Percentiles rank a stretch among this genome's conserved stretches.
phyloP scores from a whole-genome alignment of 192 early-diverging fungal species.

The Linnemannia exigua region DNA sequence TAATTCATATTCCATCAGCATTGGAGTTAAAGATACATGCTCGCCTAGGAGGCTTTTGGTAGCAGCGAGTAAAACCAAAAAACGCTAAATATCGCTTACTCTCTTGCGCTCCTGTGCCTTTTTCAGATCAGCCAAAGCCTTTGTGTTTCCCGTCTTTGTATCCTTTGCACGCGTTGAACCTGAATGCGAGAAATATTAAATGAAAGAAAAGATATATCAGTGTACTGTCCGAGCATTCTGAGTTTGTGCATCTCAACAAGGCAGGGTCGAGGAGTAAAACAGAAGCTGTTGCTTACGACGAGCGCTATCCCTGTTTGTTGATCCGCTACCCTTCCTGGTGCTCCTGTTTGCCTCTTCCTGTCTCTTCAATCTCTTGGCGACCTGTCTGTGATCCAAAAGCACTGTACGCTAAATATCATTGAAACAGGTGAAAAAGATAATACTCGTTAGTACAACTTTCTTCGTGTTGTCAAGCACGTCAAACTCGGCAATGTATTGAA shows the following conservation, averaged over 20 bases:
- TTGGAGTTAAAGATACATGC: neutral
- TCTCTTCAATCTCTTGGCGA: conserved; percentile 49
- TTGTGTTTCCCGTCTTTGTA: conserved; percentile 53
- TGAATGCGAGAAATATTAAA: conserved; percentile 4
- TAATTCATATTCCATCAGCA: neutral
- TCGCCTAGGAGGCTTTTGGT: neutral
- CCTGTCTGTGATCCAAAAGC: conserved; percentile 53
- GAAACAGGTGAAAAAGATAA: neutral
- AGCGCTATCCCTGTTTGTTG: conserved; percentile 35
- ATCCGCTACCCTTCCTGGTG: conserved; percentile 41
- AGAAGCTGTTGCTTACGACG: conserved; percentile 34
- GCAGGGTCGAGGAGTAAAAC: neutral
- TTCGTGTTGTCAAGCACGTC: neutral
- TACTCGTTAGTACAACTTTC: neutral
- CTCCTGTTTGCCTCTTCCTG: conserved; percentile 53
- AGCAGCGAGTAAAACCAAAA: neutral
- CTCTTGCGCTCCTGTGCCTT: conserved; percentile 56
- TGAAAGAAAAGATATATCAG: neutral
- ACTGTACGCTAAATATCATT: conserved; percentile 13
- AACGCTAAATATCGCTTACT: conserved; percentile 6
- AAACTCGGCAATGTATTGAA: neutral
- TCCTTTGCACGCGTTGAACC: conserved; percentile 71
- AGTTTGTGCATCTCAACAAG: neutral
- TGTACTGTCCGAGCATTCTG: neutral
- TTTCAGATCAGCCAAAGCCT: conserved; percentile 65